phyloP scores from a whole-genome alignment of 306 rosid species.

The Begonia loranthoides region DNA sequence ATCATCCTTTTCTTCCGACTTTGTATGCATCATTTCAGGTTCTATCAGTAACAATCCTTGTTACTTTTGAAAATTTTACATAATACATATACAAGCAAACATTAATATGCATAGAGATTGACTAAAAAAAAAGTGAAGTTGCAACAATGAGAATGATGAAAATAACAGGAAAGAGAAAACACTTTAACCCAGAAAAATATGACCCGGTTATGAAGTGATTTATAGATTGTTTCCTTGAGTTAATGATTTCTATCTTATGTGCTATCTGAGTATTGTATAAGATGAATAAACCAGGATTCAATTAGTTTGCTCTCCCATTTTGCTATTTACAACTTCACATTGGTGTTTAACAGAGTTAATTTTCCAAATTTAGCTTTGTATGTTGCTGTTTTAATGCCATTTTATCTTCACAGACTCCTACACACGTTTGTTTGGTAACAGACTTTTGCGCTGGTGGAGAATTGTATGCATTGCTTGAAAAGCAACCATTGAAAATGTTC shows the following conservation, averaged over 20 bases:
- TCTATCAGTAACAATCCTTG: slow-evolving; percentile 2
- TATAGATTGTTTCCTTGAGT: not conserved
- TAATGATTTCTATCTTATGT: slow-evolving; percentile 1
- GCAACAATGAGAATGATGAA: too few species aligned
- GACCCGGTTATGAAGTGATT: not conserved
- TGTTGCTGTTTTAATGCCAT: slow-evolving; percentile 10
- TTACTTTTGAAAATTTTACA: not conserved
- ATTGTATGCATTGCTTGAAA: slow-evolving; percentile 84
- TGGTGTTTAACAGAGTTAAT: too few species aligned
- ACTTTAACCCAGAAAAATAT: not conserved
- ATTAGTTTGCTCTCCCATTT: not conserved
- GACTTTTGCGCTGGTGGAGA: slow-evolving; percentile 92
- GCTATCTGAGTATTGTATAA: not conserved
- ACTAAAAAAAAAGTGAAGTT: too few species aligned
- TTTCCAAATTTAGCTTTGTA: too few species aligned
- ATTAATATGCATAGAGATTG: too few species aligned
- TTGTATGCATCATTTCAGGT: slow-evolving; percentile 92
- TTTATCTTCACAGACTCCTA: slow-evolving; percentile 55
- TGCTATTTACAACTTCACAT: not conserved
- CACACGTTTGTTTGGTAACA: slow-evolving; percentile 93
- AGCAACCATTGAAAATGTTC: slow-evolving; percentile 82
- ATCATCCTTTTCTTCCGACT: slow-evolving; percentile 96
- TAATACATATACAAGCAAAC: too few species aligned
- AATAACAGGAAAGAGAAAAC: not conserved
- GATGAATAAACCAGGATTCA: not conserved